Evolutionary conservation across 805 yeast genomes (phyloP).

Genomic region (Metschnikowia lunata): DNA sequence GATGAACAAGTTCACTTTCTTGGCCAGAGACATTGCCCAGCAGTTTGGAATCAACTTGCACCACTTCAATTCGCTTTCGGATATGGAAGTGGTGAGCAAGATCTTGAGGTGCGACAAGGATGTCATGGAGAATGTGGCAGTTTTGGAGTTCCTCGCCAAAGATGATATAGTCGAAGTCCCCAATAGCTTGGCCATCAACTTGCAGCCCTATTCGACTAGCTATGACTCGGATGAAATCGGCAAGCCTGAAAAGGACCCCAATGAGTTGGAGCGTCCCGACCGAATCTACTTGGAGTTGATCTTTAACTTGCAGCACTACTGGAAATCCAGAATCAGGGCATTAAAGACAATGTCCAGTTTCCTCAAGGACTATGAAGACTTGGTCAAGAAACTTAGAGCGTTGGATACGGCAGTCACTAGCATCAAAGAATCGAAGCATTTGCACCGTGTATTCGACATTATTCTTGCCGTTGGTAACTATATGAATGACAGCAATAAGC

Average conservation of each 20-base stretch:
- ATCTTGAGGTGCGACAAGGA: constrained; percentile 74
- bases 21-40: constrained; percentile 78
- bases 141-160: constrained; percentile 78
- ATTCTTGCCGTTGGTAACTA: constrained; percentile 73
- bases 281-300: constrained; percentile 77
- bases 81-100: constrained; percentile 62
- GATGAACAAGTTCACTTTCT: constrained; percentile 47
- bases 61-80: constrained; percentile 58
- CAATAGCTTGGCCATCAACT: constrained; percentile 60
- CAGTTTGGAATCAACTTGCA: constrained; percentile 94
- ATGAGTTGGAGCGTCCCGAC: constrained; percentile 82
- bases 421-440: constrained; percentile 47
- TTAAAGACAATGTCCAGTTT: constrained; percentile 62
- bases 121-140: constrained; percentile 62
- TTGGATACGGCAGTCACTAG: constrained; percentile 58
- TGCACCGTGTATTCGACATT: constrained; percentile 57
- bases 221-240: constrained; percentile 42
- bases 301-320: constrained; percentile 79
- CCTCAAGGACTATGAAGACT: constrained; percentile 73
- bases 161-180: constrained; percentile 75
- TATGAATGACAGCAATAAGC: constrained; percentile 69
- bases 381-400: constrained; percentile 59
- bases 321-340: constrained; percentile 91
- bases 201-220: constrained; percentile 77
- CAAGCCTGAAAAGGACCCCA: constrained; percentile 59